These are phyloP conservation scores for Monilinia polystroma DNA, from an alignment of 2,329 filamentous ascomycete genomes.

Conservation along the genomic window DNA sequence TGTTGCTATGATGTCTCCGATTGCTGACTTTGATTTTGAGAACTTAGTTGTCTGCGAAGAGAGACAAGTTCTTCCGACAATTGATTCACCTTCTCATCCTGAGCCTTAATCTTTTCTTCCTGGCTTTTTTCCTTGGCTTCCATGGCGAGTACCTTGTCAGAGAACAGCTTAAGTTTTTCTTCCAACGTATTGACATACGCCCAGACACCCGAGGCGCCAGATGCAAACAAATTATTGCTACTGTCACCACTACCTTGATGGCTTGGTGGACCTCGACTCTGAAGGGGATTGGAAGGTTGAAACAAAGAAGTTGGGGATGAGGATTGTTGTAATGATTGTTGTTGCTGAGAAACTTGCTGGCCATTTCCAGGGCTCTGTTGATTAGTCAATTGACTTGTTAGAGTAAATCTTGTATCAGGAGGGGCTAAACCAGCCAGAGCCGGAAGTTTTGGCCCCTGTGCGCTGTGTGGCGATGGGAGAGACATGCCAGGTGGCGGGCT, in stretches of 20 bases:
- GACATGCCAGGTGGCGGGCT: slow-evolving; percentile 44
- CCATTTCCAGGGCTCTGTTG: slow-evolving; percentile 32
- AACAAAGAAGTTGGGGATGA: slow-evolving; percentile 37
- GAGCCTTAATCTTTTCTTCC: slow-evolving; percentile 32
- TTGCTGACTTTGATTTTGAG: slow-evolving; percentile 30
- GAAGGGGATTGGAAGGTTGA: slow-evolving; percentile 49
- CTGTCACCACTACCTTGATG: slow-evolving; percentile 49
- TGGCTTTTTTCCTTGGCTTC: slow-evolving; percentile 38
- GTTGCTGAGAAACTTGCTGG: slow-evolving; percentile 28
- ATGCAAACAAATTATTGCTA: slow-evolving; percentile 66
- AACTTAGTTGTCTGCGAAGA: slow-evolving; percentile 34
- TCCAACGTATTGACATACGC: slow-evolving; percentile 71
- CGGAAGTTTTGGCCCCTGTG: slow-evolving; percentile 40
- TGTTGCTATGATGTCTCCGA: slow-evolving; percentile 32
- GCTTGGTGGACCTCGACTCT: slow-evolving; percentile 30
- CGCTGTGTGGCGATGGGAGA: slow-evolving; percentile 36
- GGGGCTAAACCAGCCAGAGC: slow-evolving; percentile 38
- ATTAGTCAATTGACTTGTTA: slow-evolving; percentile 35
- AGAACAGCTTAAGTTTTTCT: slow-evolving; percentile 51
- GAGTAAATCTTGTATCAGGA: slow-evolving; percentile 40
- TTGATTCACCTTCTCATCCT: slow-evolving; percentile 34
- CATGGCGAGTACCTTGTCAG: slow-evolving; percentile 47
- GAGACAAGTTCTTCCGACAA: slow-evolving; percentile 36
- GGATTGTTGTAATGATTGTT: slow-evolving; percentile 30
- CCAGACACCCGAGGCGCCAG: slow-evolving; percentile 64